Base-by-base conservation (phyloP, 352 stramenopile genomes). In the Globisporangium mamillatum region DNA sequence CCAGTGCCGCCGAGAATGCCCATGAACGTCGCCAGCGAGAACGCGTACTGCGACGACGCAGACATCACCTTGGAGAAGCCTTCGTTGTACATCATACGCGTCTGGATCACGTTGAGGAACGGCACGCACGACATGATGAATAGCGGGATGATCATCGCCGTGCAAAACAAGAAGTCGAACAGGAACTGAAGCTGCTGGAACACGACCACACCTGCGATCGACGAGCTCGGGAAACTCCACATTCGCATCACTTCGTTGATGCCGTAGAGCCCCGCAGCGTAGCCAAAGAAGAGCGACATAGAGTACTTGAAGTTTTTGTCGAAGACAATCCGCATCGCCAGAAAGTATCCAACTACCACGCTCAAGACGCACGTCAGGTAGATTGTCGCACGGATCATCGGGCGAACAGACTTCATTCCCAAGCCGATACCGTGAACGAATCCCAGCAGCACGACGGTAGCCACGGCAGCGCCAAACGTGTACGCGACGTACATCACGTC, bases 11-110 rank as follows among this genome's bases (percentile, higher is more conserved):
- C 82, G 7, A 91, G 64, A 41, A 93, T 68, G 0, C 85, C 85
- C 74, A 91, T 86, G 38, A 91, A 84, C 9, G 80, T 73, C 2
- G 83, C 82, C 32, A 93, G 70, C 12, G 83, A 92, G 57, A 93
- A 88, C 5, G 85, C 82, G 68, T 93, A 93, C 70, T 93, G 85
- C 38, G 81, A 91, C 4, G 85, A 91, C 16, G 80, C 85, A 6
- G 85, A 93, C 75, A 93, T 86, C 66, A 91, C 83, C 70, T 90
- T 84, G 1, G 82, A 91, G 68, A 93, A 93, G 3, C 85, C 85
- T 77, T 93, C 76, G 71, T 93, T 93, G 77, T 93, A 93, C 85
- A 93, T 93, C 85, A 93, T 93, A 66, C 85, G 82, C 58, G 85
- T 91, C 73, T 93, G 85, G 60, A 93, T 91, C 27, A 93, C 63